Percentiles rank a stretch among this genome's conserved stretches.
These are phyloP conservation scores for Rhizopogon vulgaris DNA, from an alignment of 768 basidiomycete species.

Conservation along the genomic window DNA sequence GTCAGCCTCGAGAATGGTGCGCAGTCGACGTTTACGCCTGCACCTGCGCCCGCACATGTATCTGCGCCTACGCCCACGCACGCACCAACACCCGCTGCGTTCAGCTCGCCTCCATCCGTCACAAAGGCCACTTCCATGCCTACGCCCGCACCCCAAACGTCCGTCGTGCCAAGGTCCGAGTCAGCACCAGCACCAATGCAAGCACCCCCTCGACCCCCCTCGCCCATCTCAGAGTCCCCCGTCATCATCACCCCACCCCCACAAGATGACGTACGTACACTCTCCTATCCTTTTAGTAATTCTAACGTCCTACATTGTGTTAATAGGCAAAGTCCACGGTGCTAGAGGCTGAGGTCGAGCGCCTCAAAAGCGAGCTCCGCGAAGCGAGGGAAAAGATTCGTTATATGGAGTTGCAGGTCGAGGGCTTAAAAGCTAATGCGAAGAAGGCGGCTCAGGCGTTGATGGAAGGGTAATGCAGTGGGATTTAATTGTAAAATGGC, in stretches of 20 bases:
- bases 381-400: constrained; percentile 80
- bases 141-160: constrained; percentile 10
- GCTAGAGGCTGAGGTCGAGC: constrained; percentile 53
- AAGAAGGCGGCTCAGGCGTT: constrained; percentile 68
- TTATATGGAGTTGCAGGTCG: constrained; percentile 77
- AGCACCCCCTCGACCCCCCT: constrained; percentile 3
- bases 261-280: constrained; percentile 26
- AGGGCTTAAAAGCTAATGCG: constrained; percentile 68
- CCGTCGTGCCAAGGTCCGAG: constrained; percentile 6
- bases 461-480: constrained; percentile 16
- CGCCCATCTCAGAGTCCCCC: constrained; percentile 4
- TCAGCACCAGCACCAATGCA: constrained; percentile 4
- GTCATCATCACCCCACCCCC: constrained; percentile 14
- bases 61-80: constrained; percentile 16
- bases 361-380: constrained; percentile 59
- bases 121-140: constrained; percentile 25
- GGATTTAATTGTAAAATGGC: background rate
- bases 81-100: constrained; percentile 21
- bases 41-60: constrained; percentile 16
- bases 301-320: background rate
- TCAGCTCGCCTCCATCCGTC: constrained; percentile 12
- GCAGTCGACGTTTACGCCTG: constrained; percentile 13
- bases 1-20: constrained; percentile 63
- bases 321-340: constrained; percentile 13
- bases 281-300: background rate